These are phyloP conservation scores for Penicillium freii DNA, from an alignment of 2,329 filamentous ascomycete genomes.

Conservation along the genomic window DNA sequence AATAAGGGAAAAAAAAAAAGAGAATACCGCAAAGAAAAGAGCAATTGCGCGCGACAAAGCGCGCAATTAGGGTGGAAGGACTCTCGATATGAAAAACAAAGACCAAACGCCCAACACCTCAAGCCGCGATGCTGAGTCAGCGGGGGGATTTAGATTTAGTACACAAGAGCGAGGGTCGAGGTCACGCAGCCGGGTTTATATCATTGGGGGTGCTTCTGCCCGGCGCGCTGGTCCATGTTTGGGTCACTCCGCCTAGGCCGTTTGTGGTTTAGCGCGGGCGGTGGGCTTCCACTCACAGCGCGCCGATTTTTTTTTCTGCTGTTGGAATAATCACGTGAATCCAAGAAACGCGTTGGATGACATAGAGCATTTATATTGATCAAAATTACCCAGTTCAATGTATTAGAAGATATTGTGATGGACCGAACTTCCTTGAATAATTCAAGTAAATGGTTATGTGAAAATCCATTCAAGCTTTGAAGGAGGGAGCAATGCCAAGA, in stretches of 20 bases:
- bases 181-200: conserved; percentile 49
- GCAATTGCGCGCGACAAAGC: conserved; percentile 13
- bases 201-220: conserved; percentile 43
- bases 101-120: conserved; percentile 21
- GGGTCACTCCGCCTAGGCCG: conserved; percentile 33
- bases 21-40: conserved; percentile 10
- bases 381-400: neutral
- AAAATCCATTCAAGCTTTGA: neutral
- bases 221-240: conserved; percentile 44
- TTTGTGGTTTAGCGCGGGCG: conserved; percentile 29
- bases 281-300: conserved; percentile 29
- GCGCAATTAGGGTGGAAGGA: conserved; percentile 13
- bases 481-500: conserved; percentile 29
- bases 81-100: conserved; percentile 14
- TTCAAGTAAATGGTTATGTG: neutral
- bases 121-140: conserved; percentile 22
- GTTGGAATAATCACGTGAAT: conserved; percentile 19
- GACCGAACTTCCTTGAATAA: neutral
- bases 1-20: conserved; percentile 13
- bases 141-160: conserved; percentile 27
- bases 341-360: conserved; percentile 10
- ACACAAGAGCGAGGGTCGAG: conserved; percentile 35
- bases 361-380: conserved; percentile 5
- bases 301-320: conserved; percentile 24
- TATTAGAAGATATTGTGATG: neutral